These are phyloP conservation scores for Ophiostoma triangulosporum DNA, from an alignment of 2,329 filamentous ascomycete species.

Conservation along the genomic window DNA sequence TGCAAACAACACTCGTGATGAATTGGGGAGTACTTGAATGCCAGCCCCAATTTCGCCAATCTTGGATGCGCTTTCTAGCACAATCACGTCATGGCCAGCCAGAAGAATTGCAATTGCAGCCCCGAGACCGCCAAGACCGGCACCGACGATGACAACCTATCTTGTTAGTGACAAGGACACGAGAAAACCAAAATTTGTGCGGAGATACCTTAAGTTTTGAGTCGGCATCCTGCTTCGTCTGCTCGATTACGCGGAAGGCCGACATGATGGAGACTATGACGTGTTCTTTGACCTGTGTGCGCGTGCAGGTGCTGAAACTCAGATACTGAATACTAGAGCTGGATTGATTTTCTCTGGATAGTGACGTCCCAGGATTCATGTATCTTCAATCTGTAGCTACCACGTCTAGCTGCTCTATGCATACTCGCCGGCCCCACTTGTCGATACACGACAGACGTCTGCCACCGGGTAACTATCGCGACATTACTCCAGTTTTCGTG, in stretches of 20 bases:
- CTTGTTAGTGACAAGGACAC: background rate
- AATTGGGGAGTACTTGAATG: slow-evolving; percentile 20
- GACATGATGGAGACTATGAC: background rate
- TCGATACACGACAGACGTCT: background rate
- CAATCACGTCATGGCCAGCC: slow-evolving; percentile 12
- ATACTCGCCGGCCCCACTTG: background rate
- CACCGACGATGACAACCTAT: slow-evolving; percentile 14
- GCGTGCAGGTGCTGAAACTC: too few relatives aligned
- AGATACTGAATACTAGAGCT: too few relatives aligned
- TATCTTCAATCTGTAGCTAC: background rate
- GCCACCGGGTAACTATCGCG: background rate
- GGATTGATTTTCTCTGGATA: background rate
- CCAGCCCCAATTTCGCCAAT: slow-evolving; percentile 11
- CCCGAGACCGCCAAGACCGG: slow-evolving; percentile 11
- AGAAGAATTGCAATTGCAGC: slow-evolving; percentile 9
- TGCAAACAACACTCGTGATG: slow-evolving; percentile 17
- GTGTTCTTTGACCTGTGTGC: too few relatives aligned
- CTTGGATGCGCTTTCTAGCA: slow-evolving; percentile 7
- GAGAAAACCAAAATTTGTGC: too few relatives aligned
- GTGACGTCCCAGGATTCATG: background rate
- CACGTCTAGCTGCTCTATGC: background rate
- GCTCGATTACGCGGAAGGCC: background rate
- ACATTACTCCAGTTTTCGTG: background rate
- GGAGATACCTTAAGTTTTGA: background rate
- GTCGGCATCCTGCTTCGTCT: background rate